Base-by-base conservation (phyloP, 805 yeast genomes). In the Monosporozyma servazzii region DNA sequence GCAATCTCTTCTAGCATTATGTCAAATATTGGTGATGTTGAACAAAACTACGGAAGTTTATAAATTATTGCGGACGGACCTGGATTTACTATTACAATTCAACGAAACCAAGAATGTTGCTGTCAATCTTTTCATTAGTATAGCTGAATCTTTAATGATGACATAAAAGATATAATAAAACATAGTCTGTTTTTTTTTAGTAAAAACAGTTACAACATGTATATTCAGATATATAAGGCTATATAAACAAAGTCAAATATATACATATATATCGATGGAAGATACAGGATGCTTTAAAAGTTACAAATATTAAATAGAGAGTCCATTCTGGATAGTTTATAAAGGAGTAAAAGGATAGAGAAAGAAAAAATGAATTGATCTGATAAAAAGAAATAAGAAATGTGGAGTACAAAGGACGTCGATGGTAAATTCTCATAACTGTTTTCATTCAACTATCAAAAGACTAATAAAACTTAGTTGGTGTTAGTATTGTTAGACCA, bases 1-100 rank as follows among this genome's bases (percentile, higher is more conserved):
- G 1, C 80, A 79, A 53, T 78, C 80, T 0, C 59, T 77, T 2
- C 51, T 79, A 6, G 62, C 74, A 2, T 63, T 85, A 27, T 68
- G 76, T 25, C 69, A 75, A 15, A 64, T 79, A 3, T 59, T 83
- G 18, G 64, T 74, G 42, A 64, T 66, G 10, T 58, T 75, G 48
- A 75, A 72, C 0, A 70, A 74, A 47, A 57, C 56, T 30, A 64
- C 71, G 2, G 83, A 84, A 43, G 52, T 54, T 2, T 30, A 52
- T 39, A 27, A 23, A 11, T 27, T 54, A 17, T n/a, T 57, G 41
- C n/a, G 47, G 5, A 15, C 37, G 5, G 52, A 55, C 43, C 21
- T 52, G 37, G 42, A 49, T 44, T 23, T 43, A 48, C 18, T 45
- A 5, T 47, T 54, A 40, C 51, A 52, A 37, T 54, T 51, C 40